Base-by-base conservation (phyloP, 2,329 filamentous ascomycete genomes). In the Talaromyces marneffei region DNA sequence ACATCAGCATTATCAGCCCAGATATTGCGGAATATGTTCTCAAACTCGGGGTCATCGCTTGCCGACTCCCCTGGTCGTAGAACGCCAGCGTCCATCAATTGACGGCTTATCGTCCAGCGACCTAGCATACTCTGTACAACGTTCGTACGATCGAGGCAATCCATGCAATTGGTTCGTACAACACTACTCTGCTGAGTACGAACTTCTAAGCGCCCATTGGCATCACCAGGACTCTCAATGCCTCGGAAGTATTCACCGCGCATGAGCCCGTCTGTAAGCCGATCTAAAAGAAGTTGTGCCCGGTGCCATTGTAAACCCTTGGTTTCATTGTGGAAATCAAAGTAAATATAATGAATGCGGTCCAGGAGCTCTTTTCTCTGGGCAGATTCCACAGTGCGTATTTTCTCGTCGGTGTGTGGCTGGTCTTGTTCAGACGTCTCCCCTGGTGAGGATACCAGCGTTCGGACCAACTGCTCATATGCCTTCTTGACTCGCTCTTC, bases 1-100 rank as follows among this genome's bases (percentile, higher is more conserved):
- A 95, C 89, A 74, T 99, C 94, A 60, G 95, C 94, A 70, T 99
- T 99, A 77, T 99, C 94, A 31, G 94, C 94, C 94, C 94, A 99
- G 16, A 97, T 82, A 75, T 97, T 97, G 67, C 94, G 91, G 85
- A 97, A 99, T 62, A 97, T 80, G 68, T 89, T 82, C 75, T 97
- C 92, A 72, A 99, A 99, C 0, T 83, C 85, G 12, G 83, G 79
- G 70, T 97, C 91, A 68, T 92, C 89, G 62, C 87, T 86, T 67
- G 94, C 92, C 23, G 83, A 87, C 69, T 93, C 85, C 60, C 92
- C 92, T 27, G 85, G 84, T 57, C 84, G 77, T 68, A 97, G 84
- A 57, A 97, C 79, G 37, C 92, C 92, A 3, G 91, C 79, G 68
- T 97, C 93, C 65, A 87, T 84, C 61, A 99, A 86, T 80, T 96